Percentiles rank a stretch among this genome's conserved stretches.
These are phyloP conservation scores for Xerocomellus dryophilus DNA, from an alignment of 768 basidiomycete genomes.

Conservation along the genomic window DNA sequence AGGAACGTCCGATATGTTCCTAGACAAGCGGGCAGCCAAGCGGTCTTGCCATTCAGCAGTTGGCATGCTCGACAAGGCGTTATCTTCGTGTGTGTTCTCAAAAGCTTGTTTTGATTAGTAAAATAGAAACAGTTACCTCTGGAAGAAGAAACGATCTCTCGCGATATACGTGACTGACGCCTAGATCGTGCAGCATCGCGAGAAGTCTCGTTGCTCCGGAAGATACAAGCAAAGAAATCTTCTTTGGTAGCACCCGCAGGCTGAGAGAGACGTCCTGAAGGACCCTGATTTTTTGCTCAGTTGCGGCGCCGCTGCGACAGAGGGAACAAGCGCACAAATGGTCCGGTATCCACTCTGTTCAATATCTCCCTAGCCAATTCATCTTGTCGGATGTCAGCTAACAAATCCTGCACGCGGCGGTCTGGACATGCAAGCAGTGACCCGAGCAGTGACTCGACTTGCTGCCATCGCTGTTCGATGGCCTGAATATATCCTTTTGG, in stretches of 20 bases:
- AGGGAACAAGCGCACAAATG: conserved; percentile 54
- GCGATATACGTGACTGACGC: conserved; percentile 71
- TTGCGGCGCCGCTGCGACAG: not conserved
- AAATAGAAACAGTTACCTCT: conserved; percentile 40
- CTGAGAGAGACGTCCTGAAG: conserved; percentile 61
- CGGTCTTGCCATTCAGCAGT: conserved; percentile 79
- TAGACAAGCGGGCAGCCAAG: conserved; percentile 53
- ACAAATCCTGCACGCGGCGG: conserved; percentile 56
- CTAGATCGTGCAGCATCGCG: conserved; percentile 60
- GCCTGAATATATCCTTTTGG: conserved; percentile 92
- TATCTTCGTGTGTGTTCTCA: conserved; percentile 39
- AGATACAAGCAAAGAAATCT: conserved; percentile 73
- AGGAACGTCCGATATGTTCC: conserved; percentile 14
- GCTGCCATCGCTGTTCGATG: conserved; percentile 88
- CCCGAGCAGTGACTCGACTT: conserved; percentile 87
- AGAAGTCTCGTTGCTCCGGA: conserved; percentile 53
- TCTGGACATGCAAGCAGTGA: conserved; percentile 73
- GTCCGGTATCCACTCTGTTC: conserved; percentile 71
- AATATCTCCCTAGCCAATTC: conserved; percentile 76
- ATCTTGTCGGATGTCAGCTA: conserved; percentile 66
- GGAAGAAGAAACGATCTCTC: conserved; percentile 76
- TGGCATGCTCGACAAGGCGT: conserved; percentile 58
- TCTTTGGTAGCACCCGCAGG: conserved; percentile 66
- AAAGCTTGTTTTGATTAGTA: not conserved
- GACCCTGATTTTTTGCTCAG: conserved; percentile 47